Evolutionary conservation across 2,329 filamentous ascomycete species (phyloP).

Genomic region (Pyrenophora tritici-repentis): DNA sequence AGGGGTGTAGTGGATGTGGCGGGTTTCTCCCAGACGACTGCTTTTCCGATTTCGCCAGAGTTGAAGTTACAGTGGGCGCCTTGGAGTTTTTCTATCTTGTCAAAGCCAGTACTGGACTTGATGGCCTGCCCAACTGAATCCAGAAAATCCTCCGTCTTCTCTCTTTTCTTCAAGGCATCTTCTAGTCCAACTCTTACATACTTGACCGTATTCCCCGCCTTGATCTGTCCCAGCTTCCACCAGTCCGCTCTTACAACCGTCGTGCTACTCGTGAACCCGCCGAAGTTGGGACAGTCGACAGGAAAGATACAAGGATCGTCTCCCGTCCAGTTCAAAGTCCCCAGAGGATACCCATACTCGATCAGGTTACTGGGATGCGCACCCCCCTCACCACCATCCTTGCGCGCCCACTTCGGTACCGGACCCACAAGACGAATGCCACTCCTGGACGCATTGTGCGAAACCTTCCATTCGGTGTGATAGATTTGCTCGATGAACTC

Average conservation of each 20-base stretch:
- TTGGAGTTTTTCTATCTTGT: slow-evolving; percentile 31
- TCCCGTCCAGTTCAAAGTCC: slow-evolving; percentile 65
- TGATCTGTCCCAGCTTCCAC: slow-evolving; percentile 67
- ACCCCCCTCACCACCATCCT: slow-evolving; percentile 66
- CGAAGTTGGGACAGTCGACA: slow-evolving; percentile 64
- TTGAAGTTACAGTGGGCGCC: slow-evolving; percentile 36
- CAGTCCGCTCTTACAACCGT: slow-evolving; percentile 63
- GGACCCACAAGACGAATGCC: slow-evolving; percentile 66
- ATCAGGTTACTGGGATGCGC: slow-evolving; percentile 63
- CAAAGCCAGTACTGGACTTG: slow-evolving; percentile 20
- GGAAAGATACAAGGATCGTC: slow-evolving; percentile 66
- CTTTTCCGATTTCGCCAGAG: slow-evolving; percentile 32
- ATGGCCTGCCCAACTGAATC: slow-evolving; percentile 50
- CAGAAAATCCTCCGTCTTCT: slow-evolving; percentile 53
- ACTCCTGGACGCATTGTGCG: slow-evolving; percentile 64
- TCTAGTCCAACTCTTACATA: slow-evolving; percentile 59
- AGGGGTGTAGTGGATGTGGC: slow-evolving; percentile 24
- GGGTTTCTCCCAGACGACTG: slow-evolving; percentile 37
- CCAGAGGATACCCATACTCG: slow-evolving; percentile 62
- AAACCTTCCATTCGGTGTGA: slow-evolving; percentile 62
- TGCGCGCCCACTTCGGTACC: slow-evolving; percentile 62
- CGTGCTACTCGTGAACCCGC: slow-evolving; percentile 62
- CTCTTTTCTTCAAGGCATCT: slow-evolving; percentile 55
- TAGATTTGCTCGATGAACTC: slow-evolving; percentile 64
- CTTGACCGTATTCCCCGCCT: slow-evolving; percentile 61